Conservation (phyloP, 2,329 filamentous ascomycete genomes). For the Didymella lethalis region DNA sequence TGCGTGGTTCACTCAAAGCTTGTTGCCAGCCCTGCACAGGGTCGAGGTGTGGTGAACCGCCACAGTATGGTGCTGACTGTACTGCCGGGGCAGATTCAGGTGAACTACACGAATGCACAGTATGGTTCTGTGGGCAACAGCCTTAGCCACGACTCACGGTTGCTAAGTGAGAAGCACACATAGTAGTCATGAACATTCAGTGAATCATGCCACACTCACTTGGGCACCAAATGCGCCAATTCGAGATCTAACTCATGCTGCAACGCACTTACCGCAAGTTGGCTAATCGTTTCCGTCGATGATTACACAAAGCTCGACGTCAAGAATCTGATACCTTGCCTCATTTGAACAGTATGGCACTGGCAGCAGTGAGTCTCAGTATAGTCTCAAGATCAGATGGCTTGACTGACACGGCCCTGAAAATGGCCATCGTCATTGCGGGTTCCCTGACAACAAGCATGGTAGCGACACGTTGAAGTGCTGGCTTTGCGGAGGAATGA, state of each 20-base stretch:
- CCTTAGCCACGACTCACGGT: neutral
- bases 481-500: no score
- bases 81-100: neutral
- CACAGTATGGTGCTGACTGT: neutral
- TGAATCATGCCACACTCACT: neutral
- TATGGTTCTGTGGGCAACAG: no score
- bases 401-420: no score
- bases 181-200: neutral
- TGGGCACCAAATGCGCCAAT: neutral
- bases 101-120: neutral
- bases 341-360: neutral
- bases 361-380: neutral
- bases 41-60: conserved; percentile 2
- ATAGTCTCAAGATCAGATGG: neutral
- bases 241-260: neutral
- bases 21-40: neutral
- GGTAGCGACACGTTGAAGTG: no score
- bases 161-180: neutral
- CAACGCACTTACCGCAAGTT: neutral
- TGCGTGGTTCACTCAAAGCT: neutral
- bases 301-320: neutral
- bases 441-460: no score
- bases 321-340: neutral
- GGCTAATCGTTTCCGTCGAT: neutral
- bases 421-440: no score